Base-by-base conservation (phyloP, 352 stramenopile genomes). In the Pythium vanterpoolii region DNA sequence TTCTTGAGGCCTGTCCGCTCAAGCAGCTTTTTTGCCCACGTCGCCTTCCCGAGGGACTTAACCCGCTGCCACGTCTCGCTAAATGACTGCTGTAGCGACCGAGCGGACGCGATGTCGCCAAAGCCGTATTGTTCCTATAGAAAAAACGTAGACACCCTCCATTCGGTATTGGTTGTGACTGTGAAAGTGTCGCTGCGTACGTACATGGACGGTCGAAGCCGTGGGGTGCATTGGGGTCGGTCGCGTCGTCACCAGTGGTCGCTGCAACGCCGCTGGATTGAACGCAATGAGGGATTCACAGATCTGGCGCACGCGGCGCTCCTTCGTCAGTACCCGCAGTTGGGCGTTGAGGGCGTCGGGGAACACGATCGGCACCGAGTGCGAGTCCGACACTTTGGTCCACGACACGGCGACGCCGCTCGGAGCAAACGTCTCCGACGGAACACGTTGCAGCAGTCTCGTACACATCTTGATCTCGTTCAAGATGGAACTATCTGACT, bases 121-220 rank as follows among this genome's bases (percentile, higher is more conserved):
- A 90, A 90, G 2, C 81, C 81, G 56, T 82, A 90, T 83, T 88
- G 75, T 55, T 87, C 81, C 81, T 90, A 55, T 23, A 39, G 5
- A 27, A n/a, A n/a, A n/a, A n/a, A n/a, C n/a, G n/a, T 13, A 27
- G 5, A 3, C 19, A 33, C n/a, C 23, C 34, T 18, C 4, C 5
- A 46, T 28, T 26, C 19, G n/a, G 9, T 27, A 16, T 24, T 26
- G 6, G 9, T 46, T 46, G 14, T 39, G 33, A 14, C 33, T 39
- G 33, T 14, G 33, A 14, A 39, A 39, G 14, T 9, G 21, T 26
- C n/a, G n/a, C 21, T 26, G 40, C 14, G n/a, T 51, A 28, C 74
- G 70, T 52, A 78, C 69, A 13, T 62, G 56, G 10, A 62, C 43
- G 1, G 76, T 86, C 9, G 71, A 48, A 4, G 81, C 77, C 27